Conservation (phyloP, 1,284 basidiomycete genomes). For the Vanrija sp. region DNA sequence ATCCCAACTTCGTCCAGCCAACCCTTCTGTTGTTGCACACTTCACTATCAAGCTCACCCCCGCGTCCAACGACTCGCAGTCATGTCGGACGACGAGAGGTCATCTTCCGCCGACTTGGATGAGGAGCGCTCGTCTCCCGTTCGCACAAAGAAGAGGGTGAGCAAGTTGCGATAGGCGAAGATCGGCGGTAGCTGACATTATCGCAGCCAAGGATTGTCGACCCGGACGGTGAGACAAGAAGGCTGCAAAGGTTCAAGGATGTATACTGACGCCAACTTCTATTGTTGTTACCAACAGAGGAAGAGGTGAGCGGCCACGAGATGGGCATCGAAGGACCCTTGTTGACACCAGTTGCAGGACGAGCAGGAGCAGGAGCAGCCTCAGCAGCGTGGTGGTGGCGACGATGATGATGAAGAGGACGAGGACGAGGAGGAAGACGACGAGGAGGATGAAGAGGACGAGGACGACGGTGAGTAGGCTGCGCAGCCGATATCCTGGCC, state of each 20-base stretch:
- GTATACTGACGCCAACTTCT: background rate
- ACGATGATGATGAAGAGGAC: slow-evolving; percentile 14
- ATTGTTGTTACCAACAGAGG: slow-evolving; percentile 9
- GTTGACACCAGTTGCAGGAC: slow-evolving; percentile 1
- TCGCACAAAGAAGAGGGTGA: slow-evolving; percentile 36
- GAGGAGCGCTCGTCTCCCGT: slow-evolving; percentile 15
- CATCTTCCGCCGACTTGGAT: slow-evolving; percentile 17
- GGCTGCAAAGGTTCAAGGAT: background rate
- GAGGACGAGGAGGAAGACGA: slow-evolving; percentile 50
- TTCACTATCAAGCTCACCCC: too few relatives aligned
- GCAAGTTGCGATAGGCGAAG: slow-evolving; percentile 1
- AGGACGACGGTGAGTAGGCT: slow-evolving; percentile 56
- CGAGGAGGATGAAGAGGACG: slow-evolving; percentile 47
- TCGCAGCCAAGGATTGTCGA: slow-evolving; percentile 33
- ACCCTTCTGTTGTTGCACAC: too few relatives aligned
- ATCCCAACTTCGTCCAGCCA: too few relatives aligned
- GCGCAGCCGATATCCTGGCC: slow-evolving; percentile 66
- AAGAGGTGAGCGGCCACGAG: slow-evolving; percentile 19
- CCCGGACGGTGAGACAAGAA: slow-evolving; percentile 32
- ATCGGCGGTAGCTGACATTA: background rate
- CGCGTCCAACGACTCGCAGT: background rate
- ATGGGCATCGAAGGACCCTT: background rate
- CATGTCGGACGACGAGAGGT: slow-evolving; percentile 35
- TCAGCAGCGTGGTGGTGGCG: background rate
- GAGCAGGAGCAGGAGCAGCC: slow-evolving; percentile 9